A percentile compares a stretch with the other conserved stretches of the same genome.
These are phyloP conservation scores for Aspergillus pseudoviridinutans DNA, from an alignment of 2,329 filamentous ascomycete genomes.

Conservation along the genomic window DNA sequence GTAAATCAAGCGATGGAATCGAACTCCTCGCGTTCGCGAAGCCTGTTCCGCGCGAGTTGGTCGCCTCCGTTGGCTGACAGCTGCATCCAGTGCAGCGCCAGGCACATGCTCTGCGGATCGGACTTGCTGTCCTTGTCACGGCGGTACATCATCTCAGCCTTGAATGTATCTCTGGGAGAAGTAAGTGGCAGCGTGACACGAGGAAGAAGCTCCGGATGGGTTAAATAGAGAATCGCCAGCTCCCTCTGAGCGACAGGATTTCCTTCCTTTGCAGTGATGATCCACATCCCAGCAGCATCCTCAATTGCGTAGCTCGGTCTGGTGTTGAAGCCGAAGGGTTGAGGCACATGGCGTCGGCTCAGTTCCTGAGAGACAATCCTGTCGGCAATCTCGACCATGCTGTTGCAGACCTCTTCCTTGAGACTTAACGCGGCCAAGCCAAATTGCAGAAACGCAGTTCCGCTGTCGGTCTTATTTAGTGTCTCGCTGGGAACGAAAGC, in stretches of 20 bases:
- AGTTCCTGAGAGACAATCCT: constrained; percentile 59
- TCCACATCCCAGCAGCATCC: constrained; percentile 84
- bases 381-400: constrained; percentile 74
- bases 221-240: constrained; percentile 87
- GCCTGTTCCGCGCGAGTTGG: constrained; percentile 73
- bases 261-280: constrained; percentile 90
- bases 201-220: constrained; percentile 77
- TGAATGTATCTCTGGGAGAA: constrained; percentile 83
- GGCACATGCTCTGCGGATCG: constrained; percentile 85
- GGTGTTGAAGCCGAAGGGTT: constrained; percentile 26
- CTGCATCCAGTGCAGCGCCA: constrained; percentile 97
- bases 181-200: constrained; percentile 79
- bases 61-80: constrained; percentile 82
- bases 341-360: constrained; percentile 33
- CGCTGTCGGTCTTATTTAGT: constrained; percentile 55
- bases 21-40: constrained; percentile 67
- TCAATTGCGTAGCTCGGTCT: constrained; percentile 43
- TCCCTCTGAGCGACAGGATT: constrained; percentile 86
- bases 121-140: constrained; percentile 62
- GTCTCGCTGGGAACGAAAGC: constrained; percentile 56
- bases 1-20: constrained; percentile 51
- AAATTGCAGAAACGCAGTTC: constrained; percentile 86
- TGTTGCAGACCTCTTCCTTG: constrained; percentile 81
- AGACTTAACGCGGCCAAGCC: constrained; percentile 82
- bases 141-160: constrained; percentile 73